Percentiles rank a stretch among this genome's conserved stretches.
phyloP scores from a whole-genome alignment of 352 stramenopile species.

The Pythium oligandrum region DNA sequence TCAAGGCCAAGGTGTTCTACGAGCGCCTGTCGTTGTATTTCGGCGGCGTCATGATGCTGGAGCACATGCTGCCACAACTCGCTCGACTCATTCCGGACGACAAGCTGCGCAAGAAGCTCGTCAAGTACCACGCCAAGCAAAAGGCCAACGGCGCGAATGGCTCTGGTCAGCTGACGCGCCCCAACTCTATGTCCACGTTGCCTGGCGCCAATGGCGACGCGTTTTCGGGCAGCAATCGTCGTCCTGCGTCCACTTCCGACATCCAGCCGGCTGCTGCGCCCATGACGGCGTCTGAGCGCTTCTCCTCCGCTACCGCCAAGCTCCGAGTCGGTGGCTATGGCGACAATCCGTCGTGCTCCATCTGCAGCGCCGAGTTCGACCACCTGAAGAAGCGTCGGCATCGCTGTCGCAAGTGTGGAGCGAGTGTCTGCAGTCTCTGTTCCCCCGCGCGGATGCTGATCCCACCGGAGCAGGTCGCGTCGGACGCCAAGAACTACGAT shows the following conservation, averaged over 20 bases:
- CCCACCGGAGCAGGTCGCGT: constrained; percentile 54
- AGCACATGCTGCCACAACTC: constrained; percentile 77
- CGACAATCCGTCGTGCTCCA: constrained; percentile 62
- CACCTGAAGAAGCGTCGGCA: constrained; percentile 60
- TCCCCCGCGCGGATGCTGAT: constrained; percentile 74
- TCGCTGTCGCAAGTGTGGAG: constrained; percentile 70
- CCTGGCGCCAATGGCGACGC: not conserved
- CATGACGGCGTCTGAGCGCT: constrained; percentile 6
- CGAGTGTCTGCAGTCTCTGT: constrained; percentile 62
- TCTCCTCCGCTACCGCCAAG: constrained; percentile 21
- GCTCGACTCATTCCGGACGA: constrained; percentile 75
- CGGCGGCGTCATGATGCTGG: constrained; percentile 66
- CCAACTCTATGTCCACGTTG: constrained; percentile 15
- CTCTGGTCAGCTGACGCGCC: constrained; percentile 4
- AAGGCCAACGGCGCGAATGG: not conserved
- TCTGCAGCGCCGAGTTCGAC: constrained; percentile 79
- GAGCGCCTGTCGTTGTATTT: constrained; percentile 59
- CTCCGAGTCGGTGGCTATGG: constrained; percentile 35
- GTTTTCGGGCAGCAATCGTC: constrained; percentile 8
- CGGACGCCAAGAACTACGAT: constrained; percentile 60
- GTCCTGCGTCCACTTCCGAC: constrained; percentile 31
- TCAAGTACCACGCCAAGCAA: constrained; percentile 41
- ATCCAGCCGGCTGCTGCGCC: constrained; percentile 1
- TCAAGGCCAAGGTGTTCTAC: constrained; percentile 61
- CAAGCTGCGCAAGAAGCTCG: constrained; percentile 63